Percentiles rank a stretch among this genome's conserved stretches.
Conservation (phyloP, 768 basidiomycete genomes). For the Podaxis pistillaris region DNA sequence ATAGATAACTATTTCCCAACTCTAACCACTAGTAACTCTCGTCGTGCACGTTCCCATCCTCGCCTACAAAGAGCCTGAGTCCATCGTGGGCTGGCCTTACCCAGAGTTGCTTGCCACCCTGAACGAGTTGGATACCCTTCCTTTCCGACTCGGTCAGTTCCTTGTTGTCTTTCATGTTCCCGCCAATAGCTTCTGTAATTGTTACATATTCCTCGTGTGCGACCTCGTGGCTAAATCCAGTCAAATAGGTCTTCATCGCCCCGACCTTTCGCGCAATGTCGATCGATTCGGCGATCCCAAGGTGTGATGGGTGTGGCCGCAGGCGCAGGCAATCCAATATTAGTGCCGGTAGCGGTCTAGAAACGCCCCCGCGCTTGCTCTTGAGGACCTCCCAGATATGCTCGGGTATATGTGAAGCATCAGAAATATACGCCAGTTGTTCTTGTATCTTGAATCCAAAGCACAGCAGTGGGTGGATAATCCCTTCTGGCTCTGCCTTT, state of each 20-base stretch:
- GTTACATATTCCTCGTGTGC: conserved; percentile 74
- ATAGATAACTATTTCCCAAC: background rate
- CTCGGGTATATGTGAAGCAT: conserved; percentile 79
- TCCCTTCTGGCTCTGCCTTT: conserved; percentile 12
- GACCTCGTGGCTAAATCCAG: conserved; percentile 76
- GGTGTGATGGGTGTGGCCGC: conserved; percentile 70
- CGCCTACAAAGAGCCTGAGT: conserved; percentile 49
- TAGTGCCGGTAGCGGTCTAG: conserved; percentile 46
- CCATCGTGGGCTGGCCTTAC: conserved; percentile 78
- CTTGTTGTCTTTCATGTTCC: conserved; percentile 28
- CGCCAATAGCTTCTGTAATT: conserved; percentile 54
- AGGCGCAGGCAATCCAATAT: conserved; percentile 79
- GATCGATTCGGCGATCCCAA: conserved; percentile 68
- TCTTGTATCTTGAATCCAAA: conserved; percentile 71
- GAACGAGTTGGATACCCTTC: conserved; percentile 45
- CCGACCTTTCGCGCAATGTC: conserved; percentile 52
- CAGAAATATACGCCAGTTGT: conserved; percentile 74
- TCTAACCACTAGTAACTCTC: conserved; percentile 39
- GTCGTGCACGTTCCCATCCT: conserved; percentile 44
- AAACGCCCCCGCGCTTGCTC: conserved; percentile 18
- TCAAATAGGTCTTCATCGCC: conserved; percentile 65
- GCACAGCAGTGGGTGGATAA: conserved; percentile 58
- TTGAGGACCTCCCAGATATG: conserved; percentile 58
- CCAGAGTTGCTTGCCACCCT: conserved; percentile 51
- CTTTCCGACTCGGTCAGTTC: conserved; percentile 32